Evolutionary conservation across 768 basidiomycete species (phyloP), one percentile per base, ranked within the genome.

Genomic region (Boletus sp.): DNA sequence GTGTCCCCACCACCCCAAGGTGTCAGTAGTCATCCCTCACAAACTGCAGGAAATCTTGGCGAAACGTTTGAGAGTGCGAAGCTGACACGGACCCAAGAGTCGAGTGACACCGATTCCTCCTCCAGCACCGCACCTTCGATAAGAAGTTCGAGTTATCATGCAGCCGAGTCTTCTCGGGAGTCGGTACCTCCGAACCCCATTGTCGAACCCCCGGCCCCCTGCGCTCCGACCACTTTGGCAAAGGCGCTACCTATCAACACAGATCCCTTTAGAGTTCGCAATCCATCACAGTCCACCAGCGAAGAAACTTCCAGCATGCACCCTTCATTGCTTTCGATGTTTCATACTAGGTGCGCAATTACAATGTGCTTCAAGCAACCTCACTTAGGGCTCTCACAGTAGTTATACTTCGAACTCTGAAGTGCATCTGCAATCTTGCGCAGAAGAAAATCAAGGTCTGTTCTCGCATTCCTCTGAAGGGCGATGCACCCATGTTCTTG

Each of bases 341-440:
- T 47, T 27, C 3, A 19, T 19, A 4, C 17, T 8, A 52, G 65
- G 64, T 65, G 25, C 32, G 59, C 25, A 3, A 38, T 32, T n/a
- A 27, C 45, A 13, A 15, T 9, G 4, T 4, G 4, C 7, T 11
- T 43, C 43, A 40, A 33, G 19, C 7, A 17, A 5, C 7, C 13
- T 34, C 23, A n/a, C 56, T 58, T 14, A 61, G 4, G 8, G 38
- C 42, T 10, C 51, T n/a, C 47, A 25, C 17, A 64, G 57, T 34
- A 62, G 55, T 23, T 10, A n/a, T 7, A 59, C 59, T 44, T 55
- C 59, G 5, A 34, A 29, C n/a, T 55, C 65, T 17, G 57, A 54
- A 15, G 39, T 38, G 32, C 39, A 51, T 32, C 48, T 53, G n/a
- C 39, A 51, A n/a, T 19, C 51, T 17, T 47, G 40, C 27, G 38